phyloP scores from a whole-genome alignment of 2,329 filamentous ascomycete species.

The Penicillium sp. region DNA sequence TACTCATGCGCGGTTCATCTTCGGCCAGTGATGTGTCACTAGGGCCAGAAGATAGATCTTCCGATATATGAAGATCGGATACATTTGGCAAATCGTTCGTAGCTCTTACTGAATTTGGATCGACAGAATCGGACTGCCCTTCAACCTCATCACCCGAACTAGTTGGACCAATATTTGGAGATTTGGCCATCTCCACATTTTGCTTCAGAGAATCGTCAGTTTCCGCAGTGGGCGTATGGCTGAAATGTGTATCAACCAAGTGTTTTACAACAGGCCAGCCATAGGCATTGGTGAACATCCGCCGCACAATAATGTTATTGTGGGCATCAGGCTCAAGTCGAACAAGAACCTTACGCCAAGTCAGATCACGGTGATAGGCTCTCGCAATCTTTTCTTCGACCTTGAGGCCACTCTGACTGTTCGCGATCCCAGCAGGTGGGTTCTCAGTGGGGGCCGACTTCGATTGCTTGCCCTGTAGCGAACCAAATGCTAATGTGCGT shows the following conservation, averaged over 20 bases:
- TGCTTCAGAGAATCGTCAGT: slow-evolving; percentile 67
- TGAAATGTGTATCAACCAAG: slow-evolving; percentile 91
- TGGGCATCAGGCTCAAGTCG: slow-evolving; percentile 94
- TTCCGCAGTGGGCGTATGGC: slow-evolving; percentile 65
- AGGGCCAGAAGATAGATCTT: not conserved
- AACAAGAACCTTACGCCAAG: slow-evolving; percentile 96
- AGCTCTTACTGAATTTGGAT: slow-evolving; percentile 12
- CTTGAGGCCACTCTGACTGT: slow-evolving; percentile 59
- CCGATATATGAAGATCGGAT: not conserved
- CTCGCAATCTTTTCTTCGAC: slow-evolving; percentile 98
- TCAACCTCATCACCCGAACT: slow-evolving; percentile 65
- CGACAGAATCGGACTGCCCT: slow-evolving; percentile 28
- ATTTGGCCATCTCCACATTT: slow-evolving; percentile 67
- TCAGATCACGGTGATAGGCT: slow-evolving; percentile 85
- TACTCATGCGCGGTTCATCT: slow-evolving; percentile 13
- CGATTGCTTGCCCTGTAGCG: slow-evolving; percentile 19
- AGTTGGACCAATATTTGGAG: slow-evolving; percentile 55
- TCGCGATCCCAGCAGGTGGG: slow-evolving; percentile 13
- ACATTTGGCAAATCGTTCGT: not conserved
- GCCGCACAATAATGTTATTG: slow-evolving; percentile 95
- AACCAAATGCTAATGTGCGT: slow-evolving; percentile 40
- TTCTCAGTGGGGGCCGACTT: slow-evolving; percentile 13
- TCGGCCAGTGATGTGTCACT: slow-evolving; percentile 6
- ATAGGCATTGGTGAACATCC: slow-evolving; percentile 95
- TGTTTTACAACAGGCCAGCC: slow-evolving; percentile 98